These are phyloP conservation scores for Yarrowia divulgata DNA, from an alignment of 805 yeast genomes.

Conservation along the genomic window DNA sequence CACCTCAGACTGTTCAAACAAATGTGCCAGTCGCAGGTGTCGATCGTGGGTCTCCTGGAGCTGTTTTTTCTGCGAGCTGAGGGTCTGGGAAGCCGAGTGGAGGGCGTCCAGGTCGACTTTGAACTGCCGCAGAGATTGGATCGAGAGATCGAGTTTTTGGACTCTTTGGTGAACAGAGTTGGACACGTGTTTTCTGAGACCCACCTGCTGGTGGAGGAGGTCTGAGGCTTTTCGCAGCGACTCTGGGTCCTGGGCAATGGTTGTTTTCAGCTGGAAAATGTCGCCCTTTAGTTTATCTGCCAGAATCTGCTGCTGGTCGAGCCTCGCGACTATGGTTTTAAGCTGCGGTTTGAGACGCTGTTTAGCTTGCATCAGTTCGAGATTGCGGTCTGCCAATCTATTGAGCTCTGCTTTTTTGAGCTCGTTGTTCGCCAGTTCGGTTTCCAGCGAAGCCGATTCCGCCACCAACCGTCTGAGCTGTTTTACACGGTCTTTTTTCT, in stretches of 20 bases:
- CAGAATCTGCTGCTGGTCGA: neutral
- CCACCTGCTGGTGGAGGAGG: neutral
- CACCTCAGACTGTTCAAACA: neutral
- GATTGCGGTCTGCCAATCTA: neutral
- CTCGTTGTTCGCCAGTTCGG: neutral
- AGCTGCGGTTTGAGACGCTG: neutral
- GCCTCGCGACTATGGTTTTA: neutral
- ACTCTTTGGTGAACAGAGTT: neutral
- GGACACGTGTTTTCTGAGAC: neutral
- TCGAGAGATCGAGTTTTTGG: constrained; percentile 4
- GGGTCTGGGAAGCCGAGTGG: neutral
- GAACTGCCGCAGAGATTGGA: constrained; percentile 13
- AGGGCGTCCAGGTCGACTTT: constrained; percentile 3
- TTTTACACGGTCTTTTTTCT: neutral
- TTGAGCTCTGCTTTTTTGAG: constrained; percentile 7
- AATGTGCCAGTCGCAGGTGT: neutral
- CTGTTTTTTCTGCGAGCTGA: neutral
- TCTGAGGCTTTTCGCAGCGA: neutral
- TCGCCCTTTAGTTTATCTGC: neutral
- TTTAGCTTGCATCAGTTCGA: constrained; percentile 7
- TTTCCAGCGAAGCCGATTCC: neutral
- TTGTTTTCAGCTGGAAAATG: neutral
- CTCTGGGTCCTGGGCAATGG: neutral
- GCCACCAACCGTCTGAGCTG: neutral
- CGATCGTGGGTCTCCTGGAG: constrained; percentile 11